A percentile compares a stretch with the other conserved stretches of the same genome.
phyloP scores from a whole-genome alignment of 2,329 filamentous ascomycete species.

The Calonectria multiphialidica region DNA sequence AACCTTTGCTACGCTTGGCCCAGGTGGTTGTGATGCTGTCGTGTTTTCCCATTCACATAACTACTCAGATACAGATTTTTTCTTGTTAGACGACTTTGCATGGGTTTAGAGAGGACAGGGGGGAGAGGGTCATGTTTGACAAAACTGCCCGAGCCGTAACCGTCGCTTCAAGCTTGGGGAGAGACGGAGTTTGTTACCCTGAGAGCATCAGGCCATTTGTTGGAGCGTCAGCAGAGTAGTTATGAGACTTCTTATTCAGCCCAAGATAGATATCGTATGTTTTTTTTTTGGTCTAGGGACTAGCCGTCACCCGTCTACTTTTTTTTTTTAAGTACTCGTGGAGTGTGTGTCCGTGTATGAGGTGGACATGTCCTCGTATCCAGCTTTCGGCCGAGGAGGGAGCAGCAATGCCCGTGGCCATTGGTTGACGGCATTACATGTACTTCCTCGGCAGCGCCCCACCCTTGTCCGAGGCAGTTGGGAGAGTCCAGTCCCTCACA shows the following conservation, averaged over 20 bases:
- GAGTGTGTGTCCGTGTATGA: too few species aligned
- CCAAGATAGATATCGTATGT: background rate
- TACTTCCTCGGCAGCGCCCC: constrained; percentile 25
- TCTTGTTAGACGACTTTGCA: constrained; percentile 7
- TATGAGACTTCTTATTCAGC: background rate
- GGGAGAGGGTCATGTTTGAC: background rate
- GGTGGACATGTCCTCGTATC: background rate
- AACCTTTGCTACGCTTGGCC: background rate
- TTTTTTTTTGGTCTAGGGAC: background rate
- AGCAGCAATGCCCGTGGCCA: background rate
- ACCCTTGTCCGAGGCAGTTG: constrained; percentile 19
- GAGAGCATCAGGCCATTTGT: background rate
- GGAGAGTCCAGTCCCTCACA: background rate
- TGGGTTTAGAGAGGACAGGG: constrained; percentile 1
- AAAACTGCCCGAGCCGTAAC: background rate
- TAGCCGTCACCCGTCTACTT: background rate
- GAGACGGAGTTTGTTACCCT: background rate
- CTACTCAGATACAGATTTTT: background rate
- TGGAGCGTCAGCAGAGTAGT: background rate
- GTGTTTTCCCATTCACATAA: constrained; percentile 3
- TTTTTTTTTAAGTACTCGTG: background rate
- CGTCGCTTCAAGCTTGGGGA: background rate
- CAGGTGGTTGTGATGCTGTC: background rate
- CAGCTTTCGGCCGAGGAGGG: background rate
- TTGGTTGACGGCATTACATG: background rate